These are phyloP conservation scores for Suhomyces kilbournensis DNA, from an alignment of 805 yeast genomes.

Conservation along the genomic window DNA sequence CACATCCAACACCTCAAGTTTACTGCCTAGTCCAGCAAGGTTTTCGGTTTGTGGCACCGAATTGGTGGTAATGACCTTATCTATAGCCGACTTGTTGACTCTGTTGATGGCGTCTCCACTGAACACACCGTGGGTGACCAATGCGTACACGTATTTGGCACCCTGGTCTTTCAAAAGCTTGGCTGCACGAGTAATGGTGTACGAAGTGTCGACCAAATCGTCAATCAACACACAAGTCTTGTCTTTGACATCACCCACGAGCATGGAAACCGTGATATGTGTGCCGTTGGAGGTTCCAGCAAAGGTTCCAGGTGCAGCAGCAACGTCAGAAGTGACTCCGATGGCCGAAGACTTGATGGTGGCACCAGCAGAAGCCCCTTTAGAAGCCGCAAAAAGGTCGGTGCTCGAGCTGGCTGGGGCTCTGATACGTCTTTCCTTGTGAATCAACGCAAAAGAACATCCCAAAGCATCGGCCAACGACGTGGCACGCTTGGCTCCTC, in stretches of 20 bases:
- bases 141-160: conserved; percentile 78
- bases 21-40: conserved; percentile 47
- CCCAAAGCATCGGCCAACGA: conserved; percentile 88
- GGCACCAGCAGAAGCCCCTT: background rate
- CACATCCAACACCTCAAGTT: conserved; percentile 81
- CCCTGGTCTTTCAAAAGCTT: conserved; percentile 90
- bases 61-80: conserved; percentile 84
- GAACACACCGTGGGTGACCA: conserved; percentile 90
- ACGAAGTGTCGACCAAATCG: conserved; percentile 91
- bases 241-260: conserved; percentile 90
- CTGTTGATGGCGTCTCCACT: conserved; percentile 86
- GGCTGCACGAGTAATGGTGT: conserved; percentile 90
- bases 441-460: conserved; percentile 89
- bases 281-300: background rate
- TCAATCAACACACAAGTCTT: conserved; percentile 88
- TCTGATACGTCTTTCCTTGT: conserved; percentile 77
- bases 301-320: background rate
- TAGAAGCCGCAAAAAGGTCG: background rate
- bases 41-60: conserved; percentile 81
- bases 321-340: conserved; percentile 1
- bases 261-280: conserved; percentile 51
- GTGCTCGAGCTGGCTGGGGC: conserved; percentile 5
- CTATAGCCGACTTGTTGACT: conserved; percentile 65
- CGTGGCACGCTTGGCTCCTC: conserved; percentile 97
- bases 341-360: background rate